phyloP scores from a whole-genome alignment of 768 basidiomycete species.

The Termitomyces sp. region DNA sequence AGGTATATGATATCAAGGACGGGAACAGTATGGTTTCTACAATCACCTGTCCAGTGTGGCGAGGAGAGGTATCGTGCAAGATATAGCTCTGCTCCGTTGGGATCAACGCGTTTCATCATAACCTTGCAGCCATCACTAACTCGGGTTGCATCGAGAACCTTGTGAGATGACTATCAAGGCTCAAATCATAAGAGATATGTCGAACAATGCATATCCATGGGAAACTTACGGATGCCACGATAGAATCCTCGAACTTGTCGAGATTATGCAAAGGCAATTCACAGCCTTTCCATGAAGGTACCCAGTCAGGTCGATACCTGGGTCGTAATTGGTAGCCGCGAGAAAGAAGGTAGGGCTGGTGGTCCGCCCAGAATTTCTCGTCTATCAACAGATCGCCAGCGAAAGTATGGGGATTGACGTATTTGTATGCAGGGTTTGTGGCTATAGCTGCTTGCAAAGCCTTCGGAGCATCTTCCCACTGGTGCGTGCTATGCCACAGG shows the following conservation, averaged over 20 bases:
- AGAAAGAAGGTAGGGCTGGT: slow-evolving; percentile 1
- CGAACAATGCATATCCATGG: not conserved
- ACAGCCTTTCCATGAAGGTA: not conserved
- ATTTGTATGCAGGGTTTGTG: not conserved
- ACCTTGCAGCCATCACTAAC: slow-evolving; percentile 12
- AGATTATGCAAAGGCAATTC: not conserved
- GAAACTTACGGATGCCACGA: not conserved
- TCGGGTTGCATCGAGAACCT: slow-evolving; percentile 13
- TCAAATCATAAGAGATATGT: not conserved
- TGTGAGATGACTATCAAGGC: not conserved
- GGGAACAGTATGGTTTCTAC: slow-evolving; percentile 18
- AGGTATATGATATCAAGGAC: slow-evolving; percentile 17
- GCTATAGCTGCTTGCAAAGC: not conserved
- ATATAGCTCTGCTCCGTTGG: not conserved
- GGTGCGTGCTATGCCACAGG: not conserved
- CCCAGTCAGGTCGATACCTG: slow-evolving; percentile 1
- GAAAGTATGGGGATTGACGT: not conserved
- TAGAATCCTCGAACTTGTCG: not conserved
- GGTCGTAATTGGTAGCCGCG: slow-evolving; percentile 5
- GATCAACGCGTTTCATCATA: slow-evolving; percentile 11
- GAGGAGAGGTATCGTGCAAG: slow-evolving; percentile 11
- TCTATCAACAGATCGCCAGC: not conserved
- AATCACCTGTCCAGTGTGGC: slow-evolving; percentile 6
- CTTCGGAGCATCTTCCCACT: not conserved
- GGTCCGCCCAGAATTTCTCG: not conserved